phyloP scores from a whole-genome alignment of 2,329 filamentous ascomycete genomes.

The Nemania sp. region DNA sequence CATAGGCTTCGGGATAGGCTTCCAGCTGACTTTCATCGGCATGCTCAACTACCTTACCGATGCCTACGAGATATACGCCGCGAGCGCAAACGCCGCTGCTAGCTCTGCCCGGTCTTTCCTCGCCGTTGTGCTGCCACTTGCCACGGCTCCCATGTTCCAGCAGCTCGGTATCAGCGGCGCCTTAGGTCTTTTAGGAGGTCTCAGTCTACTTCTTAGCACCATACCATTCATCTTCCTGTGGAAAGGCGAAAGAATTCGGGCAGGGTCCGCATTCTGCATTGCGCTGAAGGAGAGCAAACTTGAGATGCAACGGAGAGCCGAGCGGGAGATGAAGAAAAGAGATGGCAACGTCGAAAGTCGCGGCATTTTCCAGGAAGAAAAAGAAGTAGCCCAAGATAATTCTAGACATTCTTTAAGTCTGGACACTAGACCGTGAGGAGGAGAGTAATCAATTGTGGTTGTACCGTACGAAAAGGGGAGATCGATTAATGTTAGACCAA shows the following conservation, averaged over 20 bases:
- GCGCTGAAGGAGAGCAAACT: conserved; percentile 65
- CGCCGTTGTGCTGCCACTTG: conserved; percentile 68
- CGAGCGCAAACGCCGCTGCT: conserved; percentile 65
- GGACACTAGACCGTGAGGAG: not conserved
- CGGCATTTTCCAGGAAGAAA: conserved; percentile 4
- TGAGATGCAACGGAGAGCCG: conserved; percentile 57
- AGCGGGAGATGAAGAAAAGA: conserved; percentile 50
- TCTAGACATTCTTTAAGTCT: not conserved
- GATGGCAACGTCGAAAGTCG: not conserved
- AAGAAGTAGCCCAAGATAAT: conserved; percentile 12
- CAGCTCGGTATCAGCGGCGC: conserved; percentile 62
- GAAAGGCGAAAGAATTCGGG: conserved; percentile 67
- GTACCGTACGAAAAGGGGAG: not conserved
- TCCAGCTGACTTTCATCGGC: conserved; percentile 72
- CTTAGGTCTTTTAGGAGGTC: conserved; percentile 64
- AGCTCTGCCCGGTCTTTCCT: conserved; percentile 63
- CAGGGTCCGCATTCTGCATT: conserved; percentile 71
- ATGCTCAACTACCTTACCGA: conserved; percentile 65
- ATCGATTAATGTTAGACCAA: not conserved
- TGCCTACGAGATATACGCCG: conserved; percentile 74
- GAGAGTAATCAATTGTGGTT: not conserved
- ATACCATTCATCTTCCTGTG: conserved; percentile 67
- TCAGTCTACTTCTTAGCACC: conserved; percentile 62
- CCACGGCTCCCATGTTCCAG: conserved; percentile 63
- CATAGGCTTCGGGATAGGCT: conserved; percentile 71